These are phyloP conservation scores for Septoria petroselini DNA, from an alignment of 2,329 filamentous ascomycete species.

Conservation along the genomic window DNA sequence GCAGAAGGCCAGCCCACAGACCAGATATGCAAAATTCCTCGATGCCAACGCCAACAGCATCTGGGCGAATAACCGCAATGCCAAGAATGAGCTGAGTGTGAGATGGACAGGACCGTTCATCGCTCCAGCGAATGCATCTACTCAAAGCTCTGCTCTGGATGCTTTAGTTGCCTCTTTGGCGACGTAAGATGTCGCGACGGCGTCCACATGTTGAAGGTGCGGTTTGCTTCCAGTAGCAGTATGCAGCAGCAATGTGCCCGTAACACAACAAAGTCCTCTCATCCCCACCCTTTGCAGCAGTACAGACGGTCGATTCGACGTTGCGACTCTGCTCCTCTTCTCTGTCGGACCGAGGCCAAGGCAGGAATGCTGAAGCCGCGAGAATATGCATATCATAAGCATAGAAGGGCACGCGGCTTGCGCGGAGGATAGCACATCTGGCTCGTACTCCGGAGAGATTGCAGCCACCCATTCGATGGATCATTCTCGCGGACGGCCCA, in stretches of 20 bases:
- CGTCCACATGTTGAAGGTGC: not conserved
- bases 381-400: conserved; percentile 6
- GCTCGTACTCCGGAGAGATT: not conserved
- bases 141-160: conserved; percentile 36
- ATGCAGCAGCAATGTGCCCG: not conserved
- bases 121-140: conserved; percentile 31
- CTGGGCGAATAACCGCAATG: conserved; percentile 58
- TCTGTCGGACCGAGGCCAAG: not conserved
- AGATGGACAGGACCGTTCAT: conserved; percentile 63
- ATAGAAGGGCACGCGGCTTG: not conserved
- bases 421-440: not conserved
- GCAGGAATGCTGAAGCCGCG: conserved; percentile 6
- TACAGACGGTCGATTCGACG: not conserved
- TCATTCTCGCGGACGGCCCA: conserved; percentile 11
- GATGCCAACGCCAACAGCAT: conserved; percentile 62
- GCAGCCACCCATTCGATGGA: conserved; percentile 6
- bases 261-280: not conserved
- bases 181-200: conserved; percentile 18
- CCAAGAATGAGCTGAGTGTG: conserved; percentile 54
- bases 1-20: conserved; percentile 50
- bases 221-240: not conserved
- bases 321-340: too few species aligned
- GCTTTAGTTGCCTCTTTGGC: conserved; percentile 34
- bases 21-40: conserved; percentile 54
- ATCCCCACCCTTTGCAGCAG: not conserved